phyloP scores from a whole-genome alignment of 108 stramenopile species.

The Bacterosira constricta region DNA sequence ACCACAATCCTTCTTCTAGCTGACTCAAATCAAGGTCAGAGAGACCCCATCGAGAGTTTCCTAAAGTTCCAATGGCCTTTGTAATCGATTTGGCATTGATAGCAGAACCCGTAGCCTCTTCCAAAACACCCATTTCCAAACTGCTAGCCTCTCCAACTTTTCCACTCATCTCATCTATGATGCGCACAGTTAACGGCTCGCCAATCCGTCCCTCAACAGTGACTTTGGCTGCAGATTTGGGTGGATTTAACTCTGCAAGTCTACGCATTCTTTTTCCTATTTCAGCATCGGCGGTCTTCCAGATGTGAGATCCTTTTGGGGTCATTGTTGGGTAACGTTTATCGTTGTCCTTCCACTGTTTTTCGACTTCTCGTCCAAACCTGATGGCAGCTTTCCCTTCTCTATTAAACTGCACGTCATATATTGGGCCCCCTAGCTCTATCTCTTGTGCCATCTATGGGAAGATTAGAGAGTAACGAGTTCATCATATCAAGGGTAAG shows the following conservation, averaged over 20 bases:
- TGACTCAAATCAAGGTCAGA: conserved; percentile 39
- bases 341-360: conserved; percentile 58
- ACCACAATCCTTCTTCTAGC: conserved; percentile 58
- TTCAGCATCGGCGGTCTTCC: conserved; percentile 75
- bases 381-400: conserved; percentile 35
- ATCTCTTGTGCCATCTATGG: conserved; percentile 56
- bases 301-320: conserved; percentile 68
- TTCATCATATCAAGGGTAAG: not conserved
- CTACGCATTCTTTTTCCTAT: conserved; percentile 59
- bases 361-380: conserved; percentile 56
- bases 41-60: conserved; percentile 54
- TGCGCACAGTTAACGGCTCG: conserved; percentile 43
- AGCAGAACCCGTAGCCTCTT: conserved; percentile 37
- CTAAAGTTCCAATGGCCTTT: conserved; percentile 75
- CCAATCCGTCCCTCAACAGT: conserved; percentile 48
- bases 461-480: not conserved
- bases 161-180: conserved; percentile 39
- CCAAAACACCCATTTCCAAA: conserved; percentile 38
- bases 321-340: conserved; percentile 36
- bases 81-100: conserved; percentile 41
- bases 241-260: conserved; percentile 49
- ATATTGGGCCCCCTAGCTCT: conserved; percentile 68
- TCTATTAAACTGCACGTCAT: conserved; percentile 30
- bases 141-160: conserved; percentile 38
- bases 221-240: conserved; percentile 30